Base-by-base conservation (phyloP, 345 rosid species). In the Eucalyptus erythrocorys region DNA sequence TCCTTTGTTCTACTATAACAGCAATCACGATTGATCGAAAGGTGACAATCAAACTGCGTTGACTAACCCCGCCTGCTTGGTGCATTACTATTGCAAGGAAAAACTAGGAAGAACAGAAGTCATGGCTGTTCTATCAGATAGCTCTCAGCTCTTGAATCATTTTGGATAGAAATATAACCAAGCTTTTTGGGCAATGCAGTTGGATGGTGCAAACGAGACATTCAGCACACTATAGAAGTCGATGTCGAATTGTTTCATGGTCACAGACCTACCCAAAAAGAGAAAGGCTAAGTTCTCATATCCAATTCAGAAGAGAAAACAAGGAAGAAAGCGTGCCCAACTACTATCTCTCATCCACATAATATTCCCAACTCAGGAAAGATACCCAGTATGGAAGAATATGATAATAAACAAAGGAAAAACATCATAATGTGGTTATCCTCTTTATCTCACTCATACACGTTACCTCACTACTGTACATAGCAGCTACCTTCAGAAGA, bases 31-130 rank as follows among this genome's bases (percentile, higher is more conserved):
- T 71, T 1, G 4, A 61, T 30, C 16, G 2, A 12, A 59, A 59
- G 6, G 0, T 14, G 21, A n/a, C 76, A n/a, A 64, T 64, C 21
- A 6, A 64, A 1, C 0, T 14, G 10, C 0, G 37, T 0, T 7
- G 37, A 40, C 47, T 19, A 37, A 21, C 47, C 27, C 1, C 1
- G 40, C 27, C 1, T 40, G 47, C 47, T 0, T 0, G 30, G 47
- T 76, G 82, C 47, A 76, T 10, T 76, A 11, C 30, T 21, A 6
- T 40, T 21, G 0, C 30, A 21, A 40, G 30, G 30, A 40, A 76
- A 21, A 76, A 76, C 82, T 40, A 76, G 30, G 82, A 76, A 40
- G 47, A 76, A 21, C 82, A 76, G 3, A 12, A 21, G 8, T 1
- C 82, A 11, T 37, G 30, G 47, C 47, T 76, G 1, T 40, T 40